Base-by-base conservation (phyloP, 305 asterid genomes). In the Fraxinus paxiana region DNA sequence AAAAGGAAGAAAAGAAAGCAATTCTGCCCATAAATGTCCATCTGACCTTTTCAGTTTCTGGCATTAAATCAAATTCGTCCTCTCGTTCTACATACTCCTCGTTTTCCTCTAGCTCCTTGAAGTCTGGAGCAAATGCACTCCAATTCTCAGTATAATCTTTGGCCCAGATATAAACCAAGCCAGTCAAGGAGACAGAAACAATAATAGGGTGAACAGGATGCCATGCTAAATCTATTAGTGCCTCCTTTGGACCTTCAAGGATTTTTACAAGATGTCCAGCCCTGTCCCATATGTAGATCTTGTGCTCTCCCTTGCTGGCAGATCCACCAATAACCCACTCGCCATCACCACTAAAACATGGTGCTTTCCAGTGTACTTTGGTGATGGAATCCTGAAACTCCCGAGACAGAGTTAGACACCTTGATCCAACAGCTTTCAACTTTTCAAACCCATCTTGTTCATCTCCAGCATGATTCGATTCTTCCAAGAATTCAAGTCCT, bases 111-210 rank as follows among this genome's bases (percentile, higher is more conserved):
- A 94, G 95, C 87, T 94, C 98, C 85, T 91, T 91, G 79, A 94
- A 92, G 84, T 94, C 97, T 20, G 98, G 98, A 75, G 98, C 98
- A 90, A 94, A 94, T 28, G 98, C 96, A 82, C 98, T 94, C 98
- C 98, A 94, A 86, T 94, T 94, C 88, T 94, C 98, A 31, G 97
- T 92, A 82, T 91, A 91, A 86, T 94, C 98, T 86, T 94, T 92
- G 17, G 98, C 98, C 98, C 98, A 94, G 38, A 94, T 92, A 87
- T 94, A 94, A 38, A 88, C 95, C 88, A 90, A 87, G 56, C 98
- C 98, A 82, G 91, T 81, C 86, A 94, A 85, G 75, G 98, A 94
- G 83, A 92, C 97, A 80, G 98, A 94, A 59, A 90, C 92, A 77
- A 94, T 94, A 78, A 94, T 77, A 15, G 98, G 98, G 84, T 84